These are phyloP conservation scores for Elsinoe ampelina DNA, from an alignment of 2,329 filamentous ascomycete genomes.

Conservation along the genomic window DNA sequence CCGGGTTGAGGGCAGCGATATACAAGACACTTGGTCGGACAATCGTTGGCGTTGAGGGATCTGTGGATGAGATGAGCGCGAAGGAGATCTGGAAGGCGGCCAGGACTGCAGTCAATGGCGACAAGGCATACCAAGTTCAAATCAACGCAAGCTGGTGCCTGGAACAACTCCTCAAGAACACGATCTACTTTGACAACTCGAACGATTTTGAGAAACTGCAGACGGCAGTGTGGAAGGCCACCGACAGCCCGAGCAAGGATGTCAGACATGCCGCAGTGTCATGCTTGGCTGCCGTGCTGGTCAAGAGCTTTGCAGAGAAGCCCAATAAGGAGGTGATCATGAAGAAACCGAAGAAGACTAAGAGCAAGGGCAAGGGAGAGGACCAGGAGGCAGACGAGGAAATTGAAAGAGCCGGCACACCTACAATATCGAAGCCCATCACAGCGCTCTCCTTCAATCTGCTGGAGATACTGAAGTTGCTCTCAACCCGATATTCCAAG, in stretches of 20 bases:
- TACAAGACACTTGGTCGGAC: slow-evolving; percentile 70
- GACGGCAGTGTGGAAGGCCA: slow-evolving; percentile 70
- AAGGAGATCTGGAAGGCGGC: slow-evolving; percentile 91
- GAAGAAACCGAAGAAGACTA: slow-evolving; percentile 61
- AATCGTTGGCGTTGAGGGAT: slow-evolving; percentile 61
- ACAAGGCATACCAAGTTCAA: slow-evolving; percentile 77
- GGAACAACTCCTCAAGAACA: slow-evolving; percentile 60
- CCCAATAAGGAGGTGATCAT: slow-evolving; percentile 43
- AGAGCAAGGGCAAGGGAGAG: slow-evolving; percentile 58
- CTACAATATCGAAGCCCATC: slow-evolving; percentile 63
- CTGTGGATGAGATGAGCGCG: slow-evolving; percentile 75
- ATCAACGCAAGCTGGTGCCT: slow-evolving; percentile 71
- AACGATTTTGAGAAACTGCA: slow-evolving; percentile 87
- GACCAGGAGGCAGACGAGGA: slow-evolving; percentile 61
- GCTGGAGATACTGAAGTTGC: slow-evolving; percentile 64
- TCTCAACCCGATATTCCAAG: slow-evolving; percentile 73
- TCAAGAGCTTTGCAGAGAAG: slow-evolving; percentile 66
- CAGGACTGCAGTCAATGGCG: slow-evolving; percentile 62
- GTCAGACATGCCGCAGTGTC: slow-evolving; percentile 81
- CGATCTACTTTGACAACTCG: slow-evolving; percentile 75
- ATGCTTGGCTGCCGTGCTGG: slow-evolving; percentile 71
- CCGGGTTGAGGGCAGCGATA: slow-evolving; percentile 69
- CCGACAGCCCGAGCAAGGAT: slow-evolving; percentile 65
- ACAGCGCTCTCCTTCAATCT: slow-evolving; percentile 64
- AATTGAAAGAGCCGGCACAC: slow-evolving; percentile 60